Conservation (phyloP, 2,329 filamentous ascomycete species). For the Aspergillus versicolor region DNA sequence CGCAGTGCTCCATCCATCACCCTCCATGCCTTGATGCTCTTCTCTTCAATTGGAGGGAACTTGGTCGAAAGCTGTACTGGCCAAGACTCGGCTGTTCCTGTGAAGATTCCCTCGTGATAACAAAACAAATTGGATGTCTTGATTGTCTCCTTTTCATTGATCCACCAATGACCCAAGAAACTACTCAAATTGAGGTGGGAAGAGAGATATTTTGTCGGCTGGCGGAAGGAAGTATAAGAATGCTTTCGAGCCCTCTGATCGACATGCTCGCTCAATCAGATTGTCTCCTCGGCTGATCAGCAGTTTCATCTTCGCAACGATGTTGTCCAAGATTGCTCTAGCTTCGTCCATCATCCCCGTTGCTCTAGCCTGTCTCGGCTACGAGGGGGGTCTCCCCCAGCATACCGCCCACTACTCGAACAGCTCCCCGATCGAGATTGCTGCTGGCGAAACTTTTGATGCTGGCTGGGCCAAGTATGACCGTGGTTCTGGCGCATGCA, state of each 20-base stretch:
- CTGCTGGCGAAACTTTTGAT: constrained; percentile 47
- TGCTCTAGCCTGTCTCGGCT: constrained; percentile 19
- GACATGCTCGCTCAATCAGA: constrained; percentile 7
- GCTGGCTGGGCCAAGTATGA: constrained; percentile 49
- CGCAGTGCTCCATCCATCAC: background rate
- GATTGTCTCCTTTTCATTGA: background rate
- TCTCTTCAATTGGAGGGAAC: constrained; percentile 8
- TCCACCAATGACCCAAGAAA: constrained; percentile 5
- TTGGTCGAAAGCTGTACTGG: background rate
- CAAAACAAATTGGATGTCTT: constrained; percentile 1
- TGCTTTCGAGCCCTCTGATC: background rate
- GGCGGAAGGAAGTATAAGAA: background rate
- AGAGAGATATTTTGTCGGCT: background rate
- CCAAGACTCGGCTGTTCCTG: background rate
- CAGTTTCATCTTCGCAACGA: background rate
- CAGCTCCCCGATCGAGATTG: constrained; percentile 38
- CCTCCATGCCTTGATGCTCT: background rate
- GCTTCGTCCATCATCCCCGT: constrained; percentile 10
- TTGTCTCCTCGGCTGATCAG: background rate
- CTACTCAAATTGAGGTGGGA: too few relatives aligned
- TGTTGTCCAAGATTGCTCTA: constrained; percentile 11
- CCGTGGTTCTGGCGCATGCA: constrained; percentile 43
- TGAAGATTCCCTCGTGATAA: constrained; percentile 5
- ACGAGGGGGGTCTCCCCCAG: constrained; percentile 16
- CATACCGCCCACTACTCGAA: constrained; percentile 15